These are phyloP conservation scores for Spinacia oleracea DNA, from an alignment of 179 eudicot species.

Conservation along the genomic window DNA sequence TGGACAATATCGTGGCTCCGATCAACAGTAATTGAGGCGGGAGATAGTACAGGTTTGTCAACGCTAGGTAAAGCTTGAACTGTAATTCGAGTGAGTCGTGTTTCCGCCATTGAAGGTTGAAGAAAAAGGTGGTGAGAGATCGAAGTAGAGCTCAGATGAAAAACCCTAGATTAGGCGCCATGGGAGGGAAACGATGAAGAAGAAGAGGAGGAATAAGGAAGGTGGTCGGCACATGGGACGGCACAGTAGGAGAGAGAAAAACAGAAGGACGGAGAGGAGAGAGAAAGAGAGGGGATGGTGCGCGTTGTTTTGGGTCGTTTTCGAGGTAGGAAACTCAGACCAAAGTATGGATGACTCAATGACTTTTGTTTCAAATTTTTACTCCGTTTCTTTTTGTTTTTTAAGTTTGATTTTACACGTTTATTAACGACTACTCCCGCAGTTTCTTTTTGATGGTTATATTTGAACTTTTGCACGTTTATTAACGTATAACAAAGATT, in stretches of 20 bases:
- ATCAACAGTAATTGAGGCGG: conserved; percentile 18
- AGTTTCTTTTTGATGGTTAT: no score
- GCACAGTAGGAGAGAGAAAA: conserved; percentile 16
- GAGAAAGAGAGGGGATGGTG: conserved; percentile 22
- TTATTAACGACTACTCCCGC: no score
- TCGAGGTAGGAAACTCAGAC: conserved; percentile 35
- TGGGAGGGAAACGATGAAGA: background rate
- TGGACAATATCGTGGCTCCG: conserved; percentile 8
- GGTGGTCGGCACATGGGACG: conserved; percentile 38
- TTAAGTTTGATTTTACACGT: no score
- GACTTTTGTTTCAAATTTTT: background rate
- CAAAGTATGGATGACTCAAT: conserved; percentile 4
- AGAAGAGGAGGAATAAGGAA: background rate
- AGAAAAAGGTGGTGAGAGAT: background rate
- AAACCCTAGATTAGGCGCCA: conserved; percentile 33
- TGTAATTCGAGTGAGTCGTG: background rate
- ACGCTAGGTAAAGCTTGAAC: conserved; percentile 35
- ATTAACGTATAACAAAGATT: no score
- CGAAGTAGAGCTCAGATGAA: background rate
- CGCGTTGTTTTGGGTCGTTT: conserved; percentile 39
- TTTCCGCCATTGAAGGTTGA: conserved; percentile 28
- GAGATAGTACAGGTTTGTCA: conserved; percentile 1
- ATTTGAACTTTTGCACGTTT: no score
- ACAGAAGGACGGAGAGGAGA: no score
- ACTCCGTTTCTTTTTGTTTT: no score